Evolutionary conservation across 2,329 filamentous ascomycete genomes (phyloP).

Genomic region (Sordariomycetes sp.): DNA sequence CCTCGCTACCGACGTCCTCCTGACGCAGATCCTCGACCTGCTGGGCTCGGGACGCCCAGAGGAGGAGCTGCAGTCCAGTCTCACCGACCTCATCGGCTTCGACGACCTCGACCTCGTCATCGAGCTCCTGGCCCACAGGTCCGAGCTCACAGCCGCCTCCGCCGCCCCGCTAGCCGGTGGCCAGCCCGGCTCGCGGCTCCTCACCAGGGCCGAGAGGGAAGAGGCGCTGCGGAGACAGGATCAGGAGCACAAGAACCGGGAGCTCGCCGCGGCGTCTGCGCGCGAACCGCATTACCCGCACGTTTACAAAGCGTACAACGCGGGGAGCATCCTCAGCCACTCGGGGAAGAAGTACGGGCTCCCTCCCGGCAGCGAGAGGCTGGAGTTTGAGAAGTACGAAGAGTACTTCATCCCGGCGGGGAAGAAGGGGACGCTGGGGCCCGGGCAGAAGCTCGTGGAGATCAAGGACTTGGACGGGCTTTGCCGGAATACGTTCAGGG

Average conservation of each 20-base stretch:
- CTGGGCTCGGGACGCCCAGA: conserved; percentile 56
- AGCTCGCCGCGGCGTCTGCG: conserved; percentile 54
- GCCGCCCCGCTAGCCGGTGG: conserved; percentile 18
- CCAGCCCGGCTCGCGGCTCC: conserved; percentile 35
- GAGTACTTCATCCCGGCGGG: conserved; percentile 80
- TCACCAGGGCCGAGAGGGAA: conserved; percentile 67
- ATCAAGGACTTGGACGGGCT: conserved; percentile 80
- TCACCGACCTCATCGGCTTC: conserved; percentile 85
- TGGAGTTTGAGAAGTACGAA: conserved; percentile 68
- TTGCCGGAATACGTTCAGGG: conserved; percentile 82
- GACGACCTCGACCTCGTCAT: conserved; percentile 89
- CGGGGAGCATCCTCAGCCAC: conserved; percentile 68
- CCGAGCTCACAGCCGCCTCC: conserved; percentile 34
- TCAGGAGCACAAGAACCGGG: conserved; percentile 66
- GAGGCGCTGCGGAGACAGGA: conserved; percentile 66
- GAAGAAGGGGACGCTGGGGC: conserved; percentile 60
- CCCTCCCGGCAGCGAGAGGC: conserved; percentile 59
- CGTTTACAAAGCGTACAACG: conserved; percentile 73
- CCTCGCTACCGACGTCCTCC: conserved; percentile 55
- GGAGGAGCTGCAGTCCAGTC: conserved; percentile 78
- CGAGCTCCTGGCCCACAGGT: conserved; percentile 69
- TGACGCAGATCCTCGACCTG: conserved; percentile 64
- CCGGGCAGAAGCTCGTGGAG: conserved; percentile 60
- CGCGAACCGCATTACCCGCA: conserved; percentile 78
- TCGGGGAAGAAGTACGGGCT: conserved; percentile 73